These are phyloP conservation scores for Chalaropsis thielavioides DNA, from an alignment of 2,329 filamentous ascomycete species.

Conservation along the genomic window DNA sequence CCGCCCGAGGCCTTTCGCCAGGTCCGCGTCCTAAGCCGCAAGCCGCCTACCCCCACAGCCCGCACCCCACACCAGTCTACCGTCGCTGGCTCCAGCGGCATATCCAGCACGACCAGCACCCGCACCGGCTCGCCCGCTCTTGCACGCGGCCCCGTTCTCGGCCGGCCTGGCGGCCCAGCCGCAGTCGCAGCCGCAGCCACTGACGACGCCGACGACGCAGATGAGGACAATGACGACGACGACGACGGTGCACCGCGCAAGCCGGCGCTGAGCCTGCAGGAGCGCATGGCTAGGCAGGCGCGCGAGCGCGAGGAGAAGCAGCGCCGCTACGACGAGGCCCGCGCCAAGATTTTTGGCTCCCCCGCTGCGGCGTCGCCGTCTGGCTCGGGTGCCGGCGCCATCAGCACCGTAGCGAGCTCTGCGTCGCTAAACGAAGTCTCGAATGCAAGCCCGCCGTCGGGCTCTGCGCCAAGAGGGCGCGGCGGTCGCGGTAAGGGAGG, in stretches of 20 bases:
- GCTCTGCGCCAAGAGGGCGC: neutral
- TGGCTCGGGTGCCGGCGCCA: slow-evolving; percentile 14
- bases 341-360: slow-evolving; percentile 74
- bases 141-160: neutral
- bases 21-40: slow-evolving; percentile 73
- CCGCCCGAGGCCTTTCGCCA: slow-evolving; percentile 59
- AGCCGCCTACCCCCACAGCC: slow-evolving; percentile 45
- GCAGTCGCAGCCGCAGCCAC: neutral
- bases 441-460: neutral
- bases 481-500: slow-evolving; percentile 31
- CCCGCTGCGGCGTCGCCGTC: slow-evolving; percentile 16
- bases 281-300: slow-evolving; percentile 64
- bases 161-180: neutral
- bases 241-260: slow-evolving; percentile 29
- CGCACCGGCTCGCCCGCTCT: neutral
- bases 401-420: too few species aligned
- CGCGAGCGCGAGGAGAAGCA: slow-evolving; percentile 79
- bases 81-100: slow-evolving; percentile 48
- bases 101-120: slow-evolving; percentile 45
- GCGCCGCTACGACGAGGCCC: slow-evolving; percentile 73
- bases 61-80: neutral
- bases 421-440: neutral
- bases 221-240: slow-evolving; percentile 50
- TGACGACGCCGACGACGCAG: slow-evolving; percentile 23
- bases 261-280: slow-evolving; percentile 47